Evolutionary conservation across 2,329 filamentous ascomycete species (phyloP), one percentile per base, ranked within the genome.

Genomic region (Colletotrichum sp.): DNA sequence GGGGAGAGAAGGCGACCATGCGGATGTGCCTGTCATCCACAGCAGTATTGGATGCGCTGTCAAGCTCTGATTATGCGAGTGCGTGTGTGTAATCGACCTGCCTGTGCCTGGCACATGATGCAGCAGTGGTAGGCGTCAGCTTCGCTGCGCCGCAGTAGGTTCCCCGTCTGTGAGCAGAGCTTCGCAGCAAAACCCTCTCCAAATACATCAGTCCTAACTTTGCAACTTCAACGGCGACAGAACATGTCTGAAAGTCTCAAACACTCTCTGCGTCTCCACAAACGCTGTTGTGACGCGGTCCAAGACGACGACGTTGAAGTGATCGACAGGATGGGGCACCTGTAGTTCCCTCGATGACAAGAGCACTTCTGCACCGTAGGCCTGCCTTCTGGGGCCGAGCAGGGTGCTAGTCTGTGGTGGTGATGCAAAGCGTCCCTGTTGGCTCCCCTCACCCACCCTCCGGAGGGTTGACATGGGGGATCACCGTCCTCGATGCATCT

Each of bases 401-500:
- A 60, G 34, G 26, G 28, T 36, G 64, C 57, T 74, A 32, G 34
- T 39, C 64, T 68, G 13, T 32, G 55, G 4, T 52, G 62, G 75
- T 75, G 66, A 71, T 71, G 75, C 57, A 71, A 75, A 75, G 71
- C 62, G 74, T 49, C 32, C 55, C 26, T 73, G 26, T 16, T n/a
- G 73, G 57, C 70, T 59, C 26, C 55, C 28, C 49, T 59, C 24
- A 30, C 64, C n/a, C 55, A 62, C 49, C 62, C 63, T 72, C 24
- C 63, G 49, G 57, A 71, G 63, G 64, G 39, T 69, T 65, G 55
- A 59, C 71, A 52, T 74, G 36, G 69, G 63, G 69, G 69, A 69
- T 76, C 69, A 60, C 73, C 69, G 64, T 69, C 69, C 39, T 67
- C 59, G 59, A 77, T 59, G 76, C 76, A 77, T 62, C 49, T 64